A percentile compares a stretch with the other conserved stretches of the same genome.
These are phyloP conservation scores for Colletotrichum sp. DNA, from an alignment of 2,329 filamentous ascomycete genomes.

Conservation along the genomic window DNA sequence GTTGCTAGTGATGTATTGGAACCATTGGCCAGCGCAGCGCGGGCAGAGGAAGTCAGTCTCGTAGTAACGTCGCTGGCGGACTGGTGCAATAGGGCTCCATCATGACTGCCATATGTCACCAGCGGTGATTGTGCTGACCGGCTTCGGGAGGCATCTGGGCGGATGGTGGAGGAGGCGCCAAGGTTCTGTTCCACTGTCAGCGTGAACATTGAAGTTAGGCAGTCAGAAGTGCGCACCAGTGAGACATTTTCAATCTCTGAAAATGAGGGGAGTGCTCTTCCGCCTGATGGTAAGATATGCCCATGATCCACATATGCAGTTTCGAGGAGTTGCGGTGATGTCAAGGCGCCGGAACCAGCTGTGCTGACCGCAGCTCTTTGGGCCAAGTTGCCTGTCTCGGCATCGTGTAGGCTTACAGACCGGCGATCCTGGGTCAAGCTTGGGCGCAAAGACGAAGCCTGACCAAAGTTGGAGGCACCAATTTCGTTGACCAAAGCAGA, in stretches of 20 bases:
- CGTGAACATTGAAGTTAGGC: background rate
- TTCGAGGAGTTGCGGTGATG: background rate
- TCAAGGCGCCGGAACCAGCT: background rate
- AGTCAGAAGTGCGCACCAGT: background rate
- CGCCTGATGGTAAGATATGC: background rate
- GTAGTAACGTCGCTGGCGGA: background rate
- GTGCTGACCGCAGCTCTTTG: background rate
- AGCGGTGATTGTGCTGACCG: background rate
- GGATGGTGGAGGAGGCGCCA: background rate
- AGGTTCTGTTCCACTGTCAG: background rate
- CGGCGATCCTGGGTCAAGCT: background rate
- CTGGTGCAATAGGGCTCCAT: background rate
- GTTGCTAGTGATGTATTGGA: background rate
- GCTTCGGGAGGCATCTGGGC: background rate
- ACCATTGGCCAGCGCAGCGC: background rate
- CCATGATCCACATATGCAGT: background rate
- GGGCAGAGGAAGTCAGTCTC: background rate
- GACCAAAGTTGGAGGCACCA: background rate
- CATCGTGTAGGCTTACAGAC: background rate
- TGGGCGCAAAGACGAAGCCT: background rate
- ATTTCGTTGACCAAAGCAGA: slow-evolving; percentile 36
- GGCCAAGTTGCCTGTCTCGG: background rate
- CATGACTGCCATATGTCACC: background rate
- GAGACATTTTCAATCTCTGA: background rate
- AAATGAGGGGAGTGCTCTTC: background rate